phyloP scores from a whole-genome alignment of 805 yeast species.

The Starmerella ratchasimensis region DNA sequence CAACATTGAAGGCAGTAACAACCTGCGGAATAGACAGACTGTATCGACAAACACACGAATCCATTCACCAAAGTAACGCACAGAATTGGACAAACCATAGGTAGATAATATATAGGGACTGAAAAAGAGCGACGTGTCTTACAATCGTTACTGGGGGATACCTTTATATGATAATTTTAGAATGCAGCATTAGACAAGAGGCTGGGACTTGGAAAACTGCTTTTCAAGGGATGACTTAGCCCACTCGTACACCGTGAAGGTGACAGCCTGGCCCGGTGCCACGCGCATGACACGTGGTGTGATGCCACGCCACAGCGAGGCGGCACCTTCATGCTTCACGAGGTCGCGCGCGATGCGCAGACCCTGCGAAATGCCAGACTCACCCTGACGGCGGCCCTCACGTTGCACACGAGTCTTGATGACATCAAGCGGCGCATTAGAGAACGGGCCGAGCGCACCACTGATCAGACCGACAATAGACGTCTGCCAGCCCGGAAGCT shows the following conservation, averaged over 20 bases:
- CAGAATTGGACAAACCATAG: too few species aligned
- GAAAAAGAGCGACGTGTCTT: too few species aligned
- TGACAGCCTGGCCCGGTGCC: slow-evolving; percentile 98
- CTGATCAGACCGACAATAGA: slow-evolving; percentile 79
- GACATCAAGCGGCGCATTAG: slow-evolving; percentile 95
- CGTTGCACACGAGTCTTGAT: slow-evolving; percentile 94
- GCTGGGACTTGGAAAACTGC: neutral
- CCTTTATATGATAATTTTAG: too few species aligned
- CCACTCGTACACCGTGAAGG: slow-evolving; percentile 90
- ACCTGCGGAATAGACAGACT: too few species aligned
- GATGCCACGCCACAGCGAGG: slow-evolving; percentile 88
- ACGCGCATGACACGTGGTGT: slow-evolving; percentile 98
- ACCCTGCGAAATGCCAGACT: slow-evolving; percentile 65
- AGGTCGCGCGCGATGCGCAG: slow-evolving; percentile 66
- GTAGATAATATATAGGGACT: too few species aligned
- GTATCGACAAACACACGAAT: too few species aligned
- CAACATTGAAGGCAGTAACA: too few species aligned
- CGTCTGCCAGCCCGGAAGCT: slow-evolving; percentile 87
- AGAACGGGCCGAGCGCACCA: slow-evolving; percentile 95
- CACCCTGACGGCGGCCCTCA: slow-evolving; percentile 50
- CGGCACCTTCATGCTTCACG: slow-evolving; percentile 76
- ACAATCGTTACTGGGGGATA: too few species aligned
- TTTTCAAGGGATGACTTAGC: slow-evolving; percentile 51
- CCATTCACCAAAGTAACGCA: too few species aligned
- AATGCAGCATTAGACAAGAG: too few species aligned